These are phyloP conservation scores for Waltergamsia citrina DNA, from an alignment of 2,329 filamentous ascomycete species.

Conservation along the genomic window DNA sequence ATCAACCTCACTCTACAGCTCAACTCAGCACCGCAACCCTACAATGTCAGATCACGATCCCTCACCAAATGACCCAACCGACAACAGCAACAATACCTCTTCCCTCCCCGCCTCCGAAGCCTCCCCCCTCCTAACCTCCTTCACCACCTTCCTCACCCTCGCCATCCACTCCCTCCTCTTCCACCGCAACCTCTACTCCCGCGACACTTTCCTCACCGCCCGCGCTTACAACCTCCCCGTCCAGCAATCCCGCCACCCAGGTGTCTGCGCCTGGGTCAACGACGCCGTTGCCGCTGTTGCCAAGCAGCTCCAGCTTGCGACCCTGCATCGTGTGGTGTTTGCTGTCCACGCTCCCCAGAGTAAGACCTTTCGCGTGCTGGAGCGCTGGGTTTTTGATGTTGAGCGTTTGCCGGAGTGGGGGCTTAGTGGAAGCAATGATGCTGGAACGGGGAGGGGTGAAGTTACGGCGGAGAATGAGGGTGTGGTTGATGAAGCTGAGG, in stretches of 20 bases:
- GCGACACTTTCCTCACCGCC: constrained; percentile 65
- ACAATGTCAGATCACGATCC: not conserved
- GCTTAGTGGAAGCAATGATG: constrained; percentile 20
- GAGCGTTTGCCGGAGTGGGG: constrained; percentile 33
- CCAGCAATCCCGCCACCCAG: constrained; percentile 77
- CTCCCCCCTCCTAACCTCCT: constrained; percentile 49
- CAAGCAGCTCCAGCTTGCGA: constrained; percentile 54
- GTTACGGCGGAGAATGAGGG: constrained; percentile 15
- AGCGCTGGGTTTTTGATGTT: constrained; percentile 54
- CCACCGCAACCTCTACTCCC: constrained; percentile 72
- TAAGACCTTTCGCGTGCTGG: constrained; percentile 32
- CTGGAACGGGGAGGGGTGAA: constrained; percentile 23
- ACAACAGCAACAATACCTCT: not conserved
- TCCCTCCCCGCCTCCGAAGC: constrained; percentile 1
- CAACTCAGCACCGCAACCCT: not conserved
- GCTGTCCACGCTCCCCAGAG: constrained; percentile 29
- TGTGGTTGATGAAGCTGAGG: constrained; percentile 20
- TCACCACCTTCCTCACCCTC: constrained; percentile 72
- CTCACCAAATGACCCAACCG: not conserved
- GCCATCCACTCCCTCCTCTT: constrained; percentile 80
- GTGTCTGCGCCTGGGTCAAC: constrained; percentile 76
- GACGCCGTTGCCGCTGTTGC: constrained; percentile 68
- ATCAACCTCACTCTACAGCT: not conserved
- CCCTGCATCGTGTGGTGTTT: constrained; percentile 36
- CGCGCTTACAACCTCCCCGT: constrained; percentile 78